Conservation (phyloP, 176 grass and related monocot genomes). For the Oryza glumipatula region DNA sequence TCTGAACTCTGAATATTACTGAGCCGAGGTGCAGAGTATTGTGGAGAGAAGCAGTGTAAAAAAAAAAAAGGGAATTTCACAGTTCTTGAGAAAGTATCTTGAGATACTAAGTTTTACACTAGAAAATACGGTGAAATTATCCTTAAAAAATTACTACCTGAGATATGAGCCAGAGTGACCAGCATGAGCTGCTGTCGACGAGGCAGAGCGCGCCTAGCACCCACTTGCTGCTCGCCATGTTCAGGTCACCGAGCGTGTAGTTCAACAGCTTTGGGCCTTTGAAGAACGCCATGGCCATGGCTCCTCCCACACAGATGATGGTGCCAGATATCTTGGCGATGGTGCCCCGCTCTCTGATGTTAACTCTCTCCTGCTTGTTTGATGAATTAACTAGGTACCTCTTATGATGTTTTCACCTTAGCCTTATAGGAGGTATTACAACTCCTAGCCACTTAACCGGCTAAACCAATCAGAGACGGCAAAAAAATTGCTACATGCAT, state of each 20-base stretch:
- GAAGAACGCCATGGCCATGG: slow-evolving; percentile 63
- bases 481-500: too few species aligned
- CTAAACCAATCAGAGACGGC: too few species aligned
- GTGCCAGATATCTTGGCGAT: slow-evolving; percentile 69
- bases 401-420: too few species aligned
- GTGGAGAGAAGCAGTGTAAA: not conserved
- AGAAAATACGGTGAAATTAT: too few species aligned
- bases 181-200: slow-evolving; percentile 58
- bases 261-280: slow-evolving; percentile 60
- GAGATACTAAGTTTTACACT: too few species aligned
- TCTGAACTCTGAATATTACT: too few species aligned
- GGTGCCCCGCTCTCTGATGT: slow-evolving; percentile 45
- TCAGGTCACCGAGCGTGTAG: not conserved
- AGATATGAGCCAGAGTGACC: slow-evolving; percentile 78
- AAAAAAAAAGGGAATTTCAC: too few species aligned
- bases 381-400: not conserved
- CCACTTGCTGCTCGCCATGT: slow-evolving; percentile 29
- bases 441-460: too few species aligned
- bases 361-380: slow-evolving; percentile 49
- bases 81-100: too few species aligned
- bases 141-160: slow-evolving; percentile 34
- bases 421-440: too few species aligned
- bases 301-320: slow-evolving; percentile 57
- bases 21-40: too few species aligned
- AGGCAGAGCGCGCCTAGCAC: slow-evolving; percentile 42